Evolutionary conservation across 2,329 filamentous ascomycete genomes (phyloP), one percentile per base, ranked within the genome.

Genomic region (Aspergillus ochraceus): DNA sequence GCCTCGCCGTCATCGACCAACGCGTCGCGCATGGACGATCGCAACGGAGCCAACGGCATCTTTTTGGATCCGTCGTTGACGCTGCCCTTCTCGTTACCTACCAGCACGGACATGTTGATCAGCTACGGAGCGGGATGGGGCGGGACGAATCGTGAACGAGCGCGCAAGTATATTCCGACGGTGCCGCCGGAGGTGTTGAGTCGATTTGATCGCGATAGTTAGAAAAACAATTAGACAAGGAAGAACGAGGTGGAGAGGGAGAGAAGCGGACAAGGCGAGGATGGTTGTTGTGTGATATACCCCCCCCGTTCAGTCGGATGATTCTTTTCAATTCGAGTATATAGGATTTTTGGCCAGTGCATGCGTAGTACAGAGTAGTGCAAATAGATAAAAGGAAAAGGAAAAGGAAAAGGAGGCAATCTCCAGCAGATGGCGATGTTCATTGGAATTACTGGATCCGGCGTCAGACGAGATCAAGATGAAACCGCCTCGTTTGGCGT

Each of bases 51-150:
- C 19, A 71, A 70, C 54, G 68, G 63, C 36, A 65, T 97, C 39
- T 86, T 97, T 49, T 78, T 98, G 55, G 93, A 98, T 70, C 92
- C 94, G 3, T 90, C 93, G 2, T 81, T 97, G 60, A 96, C 97
- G 84, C 84, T 99, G 26, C 95, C 95, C 0, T 99, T 99, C 74
- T 90, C 90, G n/a, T 81, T 99, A 29, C 95, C 95, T 1, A 97
- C 94, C 1, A 95, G 92, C 59, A 98, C 93, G 26, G 95, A 99
- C 75, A 99, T 99, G 95, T 84, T 98, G 52, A 87, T 99, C 52
- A 94, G 89, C 66, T 99, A 96, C 70, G 95, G 95, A 0, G 93
- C 95, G 12, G 95, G 95, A 0, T 95, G 98, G 70, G 95, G 95
- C 5, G 95, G 95, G 0, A 81, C 95, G 51, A 97, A 99, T 78